Evolutionary conservation across 352 stramenopile genomes (phyloP), one percentile per base, ranked within the genome.

Genomic region (Pythium sukuiense): DNA sequence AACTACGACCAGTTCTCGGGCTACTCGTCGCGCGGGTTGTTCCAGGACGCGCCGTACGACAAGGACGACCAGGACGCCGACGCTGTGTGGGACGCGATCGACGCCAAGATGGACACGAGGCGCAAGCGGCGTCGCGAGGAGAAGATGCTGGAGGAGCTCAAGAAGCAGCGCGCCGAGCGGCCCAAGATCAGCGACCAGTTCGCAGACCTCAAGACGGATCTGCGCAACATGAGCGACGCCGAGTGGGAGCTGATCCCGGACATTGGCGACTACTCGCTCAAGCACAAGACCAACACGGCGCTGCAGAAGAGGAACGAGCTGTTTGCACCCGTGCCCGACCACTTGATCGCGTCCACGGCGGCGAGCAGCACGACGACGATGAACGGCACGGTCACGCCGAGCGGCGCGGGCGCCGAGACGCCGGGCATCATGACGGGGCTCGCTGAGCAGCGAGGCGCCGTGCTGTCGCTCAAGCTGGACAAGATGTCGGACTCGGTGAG

Each of bases 141-240:
- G 18, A 69, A 87, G 60, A 75, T 90, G 73, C 65, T 97, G 39
- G 77, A 96, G 41, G 83, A 95, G 46, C 78, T 97, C 55, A 97
- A 97, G 77, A 91, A 91, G 66, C 80, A 81, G 46, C 78, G 90
- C 4, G 76, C 90, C 45, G 90, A 97, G 37, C 81, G 88, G 11
- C 92, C 91, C 11, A 98, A 98, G 71, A 98, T 99, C 75, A 96
- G 89, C 48, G 94, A 98, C 76, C 96, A 99, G 80, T 99, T 99
- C 71, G 90, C 92, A 3, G 97, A 99, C 70, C 77, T 99, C n/a
- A 99, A 99, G 81, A 77, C 89, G 56, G 87, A 96, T 48, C 69
- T 99, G 35, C 77, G 89, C 46, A 80, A 68, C 60, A 96, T 99
- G 68, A 96, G 83, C 11, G 89, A 98, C 67, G 92, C 92, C 32